Conservation (phyloP, 2,329 filamentous ascomycete species). For the Xylariaceae sp. region DNA sequence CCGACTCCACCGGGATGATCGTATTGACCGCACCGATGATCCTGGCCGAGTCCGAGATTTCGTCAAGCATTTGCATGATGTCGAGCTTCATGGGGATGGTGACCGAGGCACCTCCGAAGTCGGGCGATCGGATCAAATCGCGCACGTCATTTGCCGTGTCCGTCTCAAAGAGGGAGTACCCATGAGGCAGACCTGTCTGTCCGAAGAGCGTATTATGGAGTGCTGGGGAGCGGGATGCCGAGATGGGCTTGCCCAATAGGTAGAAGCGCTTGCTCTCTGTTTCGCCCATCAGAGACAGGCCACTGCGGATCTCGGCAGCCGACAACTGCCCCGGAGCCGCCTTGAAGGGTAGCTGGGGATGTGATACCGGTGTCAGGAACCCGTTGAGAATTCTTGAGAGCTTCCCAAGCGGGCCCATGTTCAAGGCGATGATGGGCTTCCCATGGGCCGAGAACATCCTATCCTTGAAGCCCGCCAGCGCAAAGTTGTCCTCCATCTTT, state of each 20-base stretch:
- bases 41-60: conserved; percentile 68
- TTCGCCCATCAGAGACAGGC: conserved; percentile 70
- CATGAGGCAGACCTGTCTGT: conserved; percentile 71
- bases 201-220: conserved; percentile 83
- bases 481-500: conserved; percentile 76
- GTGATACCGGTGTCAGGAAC: conserved; percentile 92
- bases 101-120: conserved; percentile 89
- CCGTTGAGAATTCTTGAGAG: conserved; percentile 83
- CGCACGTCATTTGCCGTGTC: conserved; percentile 52
- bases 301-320: conserved; percentile 76
- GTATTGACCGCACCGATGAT: conserved; percentile 93
- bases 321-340: conserved; percentile 92
- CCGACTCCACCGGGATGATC: conserved; percentile 55
- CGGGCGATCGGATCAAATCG: conserved; percentile 56
- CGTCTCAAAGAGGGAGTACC: conserved; percentile 73
- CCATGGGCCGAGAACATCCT: conserved; percentile 66
- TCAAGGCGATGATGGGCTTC: conserved; percentile 86
- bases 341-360: conserved; percentile 81
- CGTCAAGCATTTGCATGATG: conserved; percentile 73
- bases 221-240: conserved; percentile 74
- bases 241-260: conserved; percentile 80
- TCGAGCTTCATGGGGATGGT: conserved; percentile 94
- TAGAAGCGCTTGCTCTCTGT: conserved; percentile 71
- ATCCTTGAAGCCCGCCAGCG: conserved; percentile 71
- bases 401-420: conserved; percentile 86